Evolutionary conservation across 2,329 filamentous ascomycete species (phyloP).

Genomic region (Coniella vitis): DNA sequence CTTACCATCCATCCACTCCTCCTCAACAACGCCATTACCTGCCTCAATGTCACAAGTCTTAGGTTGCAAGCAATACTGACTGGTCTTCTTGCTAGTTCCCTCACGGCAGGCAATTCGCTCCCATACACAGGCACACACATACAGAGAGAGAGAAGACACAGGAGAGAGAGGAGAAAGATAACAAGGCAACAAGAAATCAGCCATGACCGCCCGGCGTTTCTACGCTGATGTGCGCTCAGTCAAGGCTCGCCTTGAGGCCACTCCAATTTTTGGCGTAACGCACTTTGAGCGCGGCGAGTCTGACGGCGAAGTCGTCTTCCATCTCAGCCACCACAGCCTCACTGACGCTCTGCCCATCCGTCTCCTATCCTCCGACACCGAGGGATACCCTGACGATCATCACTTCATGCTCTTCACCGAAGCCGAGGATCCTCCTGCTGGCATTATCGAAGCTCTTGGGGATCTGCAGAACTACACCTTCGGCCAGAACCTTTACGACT

Average conservation of each 20-base stretch:
- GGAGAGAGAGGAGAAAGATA: too few relatives aligned
- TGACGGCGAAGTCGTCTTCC: conserved; percentile 66
- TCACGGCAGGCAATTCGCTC: too few relatives aligned
- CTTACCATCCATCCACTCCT: too few relatives aligned
- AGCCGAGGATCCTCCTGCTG: conserved; percentile 26
- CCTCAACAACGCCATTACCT: too few relatives aligned
- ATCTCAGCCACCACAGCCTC: conserved; percentile 31
- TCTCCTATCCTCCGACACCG: conserved; percentile 28
- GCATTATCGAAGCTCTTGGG: conserved; percentile 32
- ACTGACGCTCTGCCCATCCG: conserved; percentile 28
- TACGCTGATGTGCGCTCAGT: conserved; percentile 46
- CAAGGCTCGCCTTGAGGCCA: conserved; percentile 34
- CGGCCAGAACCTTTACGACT: conserved; percentile 38
- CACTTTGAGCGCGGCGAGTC: conserved; percentile 56
- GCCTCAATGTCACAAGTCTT: too few relatives aligned
- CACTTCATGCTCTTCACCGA: conserved; percentile 38
- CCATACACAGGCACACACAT: too few relatives aligned
- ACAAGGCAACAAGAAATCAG: background rate
- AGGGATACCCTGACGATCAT: conserved; percentile 31
- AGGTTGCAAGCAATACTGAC: too few relatives aligned
- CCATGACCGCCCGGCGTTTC: conserved; percentile 63
- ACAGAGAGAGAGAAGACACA: too few relatives aligned
- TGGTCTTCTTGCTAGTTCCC: too few relatives aligned
- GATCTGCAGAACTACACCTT: conserved; percentile 36
- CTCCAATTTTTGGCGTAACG: conserved; percentile 31